Evolutionary conservation across 225 moss, liverwort and hornwort genomes (phyloP), one percentile per base, ranked within the genome.

Genomic region (Lunularia cruciata): DNA sequence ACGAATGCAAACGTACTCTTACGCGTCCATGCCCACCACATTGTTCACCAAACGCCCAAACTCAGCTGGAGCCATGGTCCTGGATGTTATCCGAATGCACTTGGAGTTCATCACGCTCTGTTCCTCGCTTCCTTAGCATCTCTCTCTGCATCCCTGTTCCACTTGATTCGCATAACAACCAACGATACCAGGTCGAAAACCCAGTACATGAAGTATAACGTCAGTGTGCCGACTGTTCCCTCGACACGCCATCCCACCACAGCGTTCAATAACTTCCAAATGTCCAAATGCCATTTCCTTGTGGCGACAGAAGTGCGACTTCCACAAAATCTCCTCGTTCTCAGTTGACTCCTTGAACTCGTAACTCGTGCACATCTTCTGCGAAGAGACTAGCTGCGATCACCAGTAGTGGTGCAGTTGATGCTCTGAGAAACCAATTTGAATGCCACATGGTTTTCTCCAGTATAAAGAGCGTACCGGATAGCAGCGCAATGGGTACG

Each of bases 201-300:
- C 86, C 87, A 87, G 75, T 87, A 90, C 61, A 31, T 51, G 47
- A 87, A 67, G 73, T 90, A 90, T 0, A 86, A 84, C 0, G n/a
- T 36, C 14, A 90, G 78, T 6, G 90, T 87, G 22, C 86, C 86
- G 2, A 86, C 80, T 0, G 84, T 90, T 20, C 80, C 90, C 74
- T 90, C 86, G 20, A 86, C 76, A 4, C 84, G 78, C 90, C 90
- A 90, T 1, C 90, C 90, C 9, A 86, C 49, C 0, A 90, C 40
- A 1, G 87, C 84, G 63, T 81, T 86, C 6, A 90, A 6, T 19
- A 90, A 74, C 75, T 87, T n/a, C n/a, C n/a, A n/a, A n/a, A n/a
- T n/a, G n/a, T 90, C 87, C 90, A 90, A 47, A 85, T 69, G 59
- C 82, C 81, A 36, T 82, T 67, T 0, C 65, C 53, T 81, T 76